A percentile compares a stretch with the other conserved stretches of the same genome.
phyloP scores from a whole-genome alignment of 2,329 filamentous ascomycete species.

The Fusarium subtropicale region DNA sequence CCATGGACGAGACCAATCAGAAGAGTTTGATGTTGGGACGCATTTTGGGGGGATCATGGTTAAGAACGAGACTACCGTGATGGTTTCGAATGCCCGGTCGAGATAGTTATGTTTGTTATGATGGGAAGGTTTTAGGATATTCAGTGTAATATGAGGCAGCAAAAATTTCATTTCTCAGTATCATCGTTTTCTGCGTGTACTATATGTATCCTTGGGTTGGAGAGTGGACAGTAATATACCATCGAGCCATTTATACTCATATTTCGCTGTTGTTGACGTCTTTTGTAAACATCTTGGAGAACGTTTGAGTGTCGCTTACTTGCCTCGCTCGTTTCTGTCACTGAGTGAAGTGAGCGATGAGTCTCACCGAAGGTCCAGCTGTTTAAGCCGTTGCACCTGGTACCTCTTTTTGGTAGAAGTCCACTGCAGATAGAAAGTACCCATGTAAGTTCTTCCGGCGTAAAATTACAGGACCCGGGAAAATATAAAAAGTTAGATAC shows the following conservation, averaged over 20 bases:
- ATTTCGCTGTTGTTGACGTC: too few relatives aligned
- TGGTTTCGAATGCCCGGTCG: slow-evolving; percentile 17
- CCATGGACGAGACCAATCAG: neutral
- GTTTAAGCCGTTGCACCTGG: neutral
- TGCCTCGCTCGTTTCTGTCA: too few relatives aligned
- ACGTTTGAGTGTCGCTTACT: too few relatives aligned
- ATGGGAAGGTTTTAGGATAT: neutral
- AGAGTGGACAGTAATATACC: too few relatives aligned
- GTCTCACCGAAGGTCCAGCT: neutral
- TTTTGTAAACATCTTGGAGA: too few relatives aligned
- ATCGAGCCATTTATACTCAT: too few relatives aligned
- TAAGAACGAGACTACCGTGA: slow-evolving; percentile 41
- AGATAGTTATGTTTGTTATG: neutral
- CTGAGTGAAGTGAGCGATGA: too few relatives aligned
- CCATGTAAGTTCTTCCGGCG: neutral
- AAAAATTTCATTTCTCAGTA: neutral
- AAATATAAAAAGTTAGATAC: neutral
- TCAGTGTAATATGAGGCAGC: neutral
- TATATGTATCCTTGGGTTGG: neutral
- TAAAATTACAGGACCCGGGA: neutral
- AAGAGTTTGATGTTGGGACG: neutral
- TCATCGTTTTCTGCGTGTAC: neutral
- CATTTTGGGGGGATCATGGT: slow-evolving; percentile 39
- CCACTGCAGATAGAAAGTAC: neutral
- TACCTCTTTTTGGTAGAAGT: neutral